These are phyloP conservation scores for Paecilomyces variotii DNA, from an alignment of 2,329 filamentous ascomycete species.

Conservation along the genomic window DNA sequence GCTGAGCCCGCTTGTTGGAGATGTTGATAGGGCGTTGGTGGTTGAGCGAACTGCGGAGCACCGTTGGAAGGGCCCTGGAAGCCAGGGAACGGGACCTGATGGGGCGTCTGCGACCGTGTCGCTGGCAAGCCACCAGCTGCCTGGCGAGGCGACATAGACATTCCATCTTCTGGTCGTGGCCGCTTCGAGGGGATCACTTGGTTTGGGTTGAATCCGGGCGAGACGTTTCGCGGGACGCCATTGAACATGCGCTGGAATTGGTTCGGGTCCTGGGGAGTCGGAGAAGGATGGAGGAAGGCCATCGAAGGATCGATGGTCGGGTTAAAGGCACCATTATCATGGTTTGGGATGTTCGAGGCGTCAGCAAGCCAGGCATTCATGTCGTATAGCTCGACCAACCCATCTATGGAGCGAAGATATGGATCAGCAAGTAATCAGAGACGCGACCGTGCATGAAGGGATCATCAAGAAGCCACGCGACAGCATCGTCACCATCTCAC, in stretches of 20 bases:
- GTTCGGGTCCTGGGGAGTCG: constrained; percentile 41
- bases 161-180: constrained; percentile 73
- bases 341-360: constrained; percentile 39
- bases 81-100: constrained; percentile 63
- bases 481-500: not conserved
- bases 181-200: constrained; percentile 85
- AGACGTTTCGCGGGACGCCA: constrained; percentile 73
- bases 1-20: constrained; percentile 70
- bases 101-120: constrained; percentile 88
- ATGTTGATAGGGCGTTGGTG: constrained; percentile 69
- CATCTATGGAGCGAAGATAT: constrained; percentile 30
- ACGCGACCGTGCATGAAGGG: not conserved
- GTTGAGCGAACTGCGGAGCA: constrained; percentile 50
- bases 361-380: constrained; percentile 47
- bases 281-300: constrained; percentile 40
- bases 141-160: constrained; percentile 72
- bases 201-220: constrained; percentile 71
- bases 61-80: constrained; percentile 60
- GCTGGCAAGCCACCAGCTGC: constrained; percentile 65
- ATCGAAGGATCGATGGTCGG: constrained; percentile 40
- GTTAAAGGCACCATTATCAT: constrained; percentile 43
- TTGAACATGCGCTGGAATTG: constrained; percentile 65
- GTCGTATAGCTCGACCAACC: constrained; percentile 39
- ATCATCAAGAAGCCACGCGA: constrained; percentile 3
- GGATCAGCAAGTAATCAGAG: constrained; percentile 15